Base-by-base conservation (phyloP, 2,329 filamentous ascomycete genomes). In the Pseudogymnoascus verrucosus region DNA sequence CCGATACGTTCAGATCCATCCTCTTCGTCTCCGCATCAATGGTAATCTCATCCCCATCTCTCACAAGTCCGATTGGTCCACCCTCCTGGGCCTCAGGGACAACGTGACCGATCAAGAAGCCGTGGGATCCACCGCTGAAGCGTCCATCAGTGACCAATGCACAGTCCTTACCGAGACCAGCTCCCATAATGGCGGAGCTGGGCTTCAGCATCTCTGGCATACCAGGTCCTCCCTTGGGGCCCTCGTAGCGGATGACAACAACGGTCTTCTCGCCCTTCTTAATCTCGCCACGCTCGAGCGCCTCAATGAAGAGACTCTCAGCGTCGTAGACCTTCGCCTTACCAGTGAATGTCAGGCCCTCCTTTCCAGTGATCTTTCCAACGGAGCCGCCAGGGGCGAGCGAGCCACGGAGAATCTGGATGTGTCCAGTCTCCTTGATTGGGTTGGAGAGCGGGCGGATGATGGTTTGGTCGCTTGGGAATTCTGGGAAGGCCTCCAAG, bases 151-250 rank as follows among this genome's bases (percentile, higher is more conserved):
- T 91, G 74, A 91, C 87, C 39, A 91, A 78, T 3, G 88, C 88
- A 21, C 88, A 84, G 66, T 89, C 87, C 64, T 87, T 78, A 54
- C 87, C 87, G 10, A 90, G 81, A 14, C 87, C 87, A 19, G 86
- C 86, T 16, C 88, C 88, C 87, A 90, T 90, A 73, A 90, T 88
- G 31, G 87, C 87, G 11, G 86, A 86, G 60, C 81, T 85, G 60
- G 88, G 87, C 74, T 90, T 90, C 70, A 90, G 75, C 86, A 89
- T 89, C 77, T 90, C 88, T 26, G 74, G 87, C 88, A 90, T 90
- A 64, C 88, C 88, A 0, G 88, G 88, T 1, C 87, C 87, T 64
- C 88, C 88, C 75, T 89, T 89, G 40, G 88, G 88, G 1, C 88
- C 88, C 70, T 88, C 86, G 74, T 90, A 90, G 51, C 88, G 85